These are phyloP conservation scores for Coemansia sp. DNA, from an alignment of 192 early-diverging fungal species.

Conservation along the genomic window DNA sequence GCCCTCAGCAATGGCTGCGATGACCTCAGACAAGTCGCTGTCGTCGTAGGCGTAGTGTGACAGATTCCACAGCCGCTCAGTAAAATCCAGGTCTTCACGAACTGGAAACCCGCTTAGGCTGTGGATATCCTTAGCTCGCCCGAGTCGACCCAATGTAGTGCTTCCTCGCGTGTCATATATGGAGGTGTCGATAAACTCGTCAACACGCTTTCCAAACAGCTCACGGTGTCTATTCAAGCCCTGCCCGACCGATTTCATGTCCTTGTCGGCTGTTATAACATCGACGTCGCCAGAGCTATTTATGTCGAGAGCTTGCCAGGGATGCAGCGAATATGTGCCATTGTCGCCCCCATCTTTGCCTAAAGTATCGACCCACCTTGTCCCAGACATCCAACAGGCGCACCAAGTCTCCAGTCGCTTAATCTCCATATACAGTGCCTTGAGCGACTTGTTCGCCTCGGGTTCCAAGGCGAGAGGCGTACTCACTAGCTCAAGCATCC, in stretches of 20 bases:
- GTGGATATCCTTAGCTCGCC: slow-evolving; percentile 6
- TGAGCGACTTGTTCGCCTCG: slow-evolving; percentile 25
- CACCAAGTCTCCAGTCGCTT: slow-evolving; percentile 48
- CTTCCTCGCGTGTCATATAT: slow-evolving; percentile 36
- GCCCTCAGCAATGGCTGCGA: slow-evolving; percentile 51
- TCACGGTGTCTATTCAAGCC: slow-evolving; percentile 27
- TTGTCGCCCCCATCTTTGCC: not conserved
- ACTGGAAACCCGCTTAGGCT: slow-evolving; percentile 23
- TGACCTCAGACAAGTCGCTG: slow-evolving; percentile 39
- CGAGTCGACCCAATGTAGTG: slow-evolving; percentile 11
- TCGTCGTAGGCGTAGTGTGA: slow-evolving; percentile 40
- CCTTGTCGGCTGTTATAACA: not conserved
- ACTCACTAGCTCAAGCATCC: slow-evolving; percentile 54
- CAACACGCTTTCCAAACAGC: slow-evolving; percentile 28
- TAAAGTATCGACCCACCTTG: slow-evolving; percentile 21
- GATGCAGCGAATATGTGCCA: not conserved
- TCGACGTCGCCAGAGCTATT: not conserved
- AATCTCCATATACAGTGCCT: slow-evolving; percentile 36
- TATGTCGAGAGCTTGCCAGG: slow-evolving; percentile 18
- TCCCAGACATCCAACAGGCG: slow-evolving; percentile 32
- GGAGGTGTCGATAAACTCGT: slow-evolving; percentile 40
- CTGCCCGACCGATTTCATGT: not conserved
- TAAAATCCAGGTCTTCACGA: slow-evolving; percentile 51
- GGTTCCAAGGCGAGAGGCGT: slow-evolving; percentile 35
- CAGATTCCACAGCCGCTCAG: slow-evolving; percentile 51